These are phyloP conservation scores for Cryptococcus sp. DNA, from an alignment of 1,284 basidiomycete species.

Conservation along the genomic window DNA sequence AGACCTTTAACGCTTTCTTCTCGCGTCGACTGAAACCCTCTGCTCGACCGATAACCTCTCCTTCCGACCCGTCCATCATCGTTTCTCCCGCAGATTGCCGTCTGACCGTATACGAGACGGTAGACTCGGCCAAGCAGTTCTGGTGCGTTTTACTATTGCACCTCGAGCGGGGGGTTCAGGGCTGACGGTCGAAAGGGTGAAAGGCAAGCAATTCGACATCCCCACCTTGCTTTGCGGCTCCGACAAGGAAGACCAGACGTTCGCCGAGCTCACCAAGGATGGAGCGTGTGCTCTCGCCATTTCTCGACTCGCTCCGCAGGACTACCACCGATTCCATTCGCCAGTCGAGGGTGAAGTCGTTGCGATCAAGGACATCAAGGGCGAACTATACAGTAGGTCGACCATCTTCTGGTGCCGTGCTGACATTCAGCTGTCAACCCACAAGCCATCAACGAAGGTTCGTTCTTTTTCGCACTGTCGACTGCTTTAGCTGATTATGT, in stretches of 20 bases:
- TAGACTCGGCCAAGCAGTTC: constrained; percentile 59
- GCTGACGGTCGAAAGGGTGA: constrained; percentile 55
- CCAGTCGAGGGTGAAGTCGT: constrained; percentile 61
- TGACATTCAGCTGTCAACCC: constrained; percentile 50
- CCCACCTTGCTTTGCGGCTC: constrained; percentile 56
- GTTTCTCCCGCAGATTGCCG: constrained; percentile 70
- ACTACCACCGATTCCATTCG: constrained; percentile 80
- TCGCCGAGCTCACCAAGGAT: constrained; percentile 46
- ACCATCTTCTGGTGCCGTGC: background rate
- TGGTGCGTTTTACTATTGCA: constrained; percentile 51
- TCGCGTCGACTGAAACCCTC: constrained; percentile 59
- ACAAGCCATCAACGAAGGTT: constrained; percentile 66
- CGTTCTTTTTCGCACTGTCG: constrained; percentile 1
- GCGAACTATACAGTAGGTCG: constrained; percentile 42
- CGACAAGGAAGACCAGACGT: constrained; percentile 48
- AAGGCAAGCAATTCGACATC: constrained; percentile 67
- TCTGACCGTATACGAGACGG: constrained; percentile 60
- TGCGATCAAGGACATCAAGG: constrained; percentile 50
- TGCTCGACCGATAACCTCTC: constrained; percentile 62
- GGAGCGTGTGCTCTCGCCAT: constrained; percentile 24
- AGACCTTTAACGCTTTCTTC: constrained; percentile 79
- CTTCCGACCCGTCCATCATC: constrained; percentile 54
- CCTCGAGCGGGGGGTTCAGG: background rate
- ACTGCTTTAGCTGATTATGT: constrained; percentile 4
- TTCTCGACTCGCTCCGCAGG: constrained; percentile 64